Evolutionary conservation across 2,329 filamentous ascomycete genomes (phyloP).

Genomic region (Lasiodiplodia citricola): DNA sequence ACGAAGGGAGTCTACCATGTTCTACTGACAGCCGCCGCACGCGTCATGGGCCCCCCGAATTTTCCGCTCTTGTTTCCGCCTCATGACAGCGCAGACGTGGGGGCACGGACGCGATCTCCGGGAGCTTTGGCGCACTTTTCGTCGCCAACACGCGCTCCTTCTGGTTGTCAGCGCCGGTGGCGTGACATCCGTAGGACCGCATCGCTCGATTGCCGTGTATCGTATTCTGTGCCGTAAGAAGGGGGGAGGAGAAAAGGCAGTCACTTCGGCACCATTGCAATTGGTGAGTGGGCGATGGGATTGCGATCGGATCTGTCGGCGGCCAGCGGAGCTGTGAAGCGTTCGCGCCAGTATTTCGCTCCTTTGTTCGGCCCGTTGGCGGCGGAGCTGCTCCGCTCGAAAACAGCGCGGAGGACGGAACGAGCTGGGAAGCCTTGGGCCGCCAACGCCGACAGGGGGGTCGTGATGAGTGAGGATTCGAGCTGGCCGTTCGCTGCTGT

Average conservation of each 20-base stretch:
- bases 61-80: not conserved
- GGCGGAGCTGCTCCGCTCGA: slow-evolving; percentile 9
- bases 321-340: not conserved
- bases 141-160: not conserved
- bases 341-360: not conserved
- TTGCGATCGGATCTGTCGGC: not conserved
- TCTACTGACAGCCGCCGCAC: not conserved
- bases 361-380: slow-evolving; percentile 7
- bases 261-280: not conserved
- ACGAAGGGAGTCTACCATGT: not conserved
- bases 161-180: not conserved
- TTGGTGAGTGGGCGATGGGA: not conserved
- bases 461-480: not conserved
- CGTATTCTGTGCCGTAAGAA: not conserved
- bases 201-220: too few relatives aligned
- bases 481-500: not conserved
- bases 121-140: slow-evolving; percentile 11
- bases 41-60: not conserved
- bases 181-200: slow-evolving; percentile 1
- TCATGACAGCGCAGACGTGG: not conserved
- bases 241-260: not conserved
- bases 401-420: slow-evolving; percentile 8
- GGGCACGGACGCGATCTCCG: slow-evolving; percentile 16
- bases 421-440: slow-evolving; percentile 11
- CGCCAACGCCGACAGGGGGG: not conserved